Evolutionary conservation across 2,329 filamentous ascomycete genomes (phyloP), one percentile per base, ranked within the genome.

Genomic region (Dothiorella sarmentorum): DNA sequence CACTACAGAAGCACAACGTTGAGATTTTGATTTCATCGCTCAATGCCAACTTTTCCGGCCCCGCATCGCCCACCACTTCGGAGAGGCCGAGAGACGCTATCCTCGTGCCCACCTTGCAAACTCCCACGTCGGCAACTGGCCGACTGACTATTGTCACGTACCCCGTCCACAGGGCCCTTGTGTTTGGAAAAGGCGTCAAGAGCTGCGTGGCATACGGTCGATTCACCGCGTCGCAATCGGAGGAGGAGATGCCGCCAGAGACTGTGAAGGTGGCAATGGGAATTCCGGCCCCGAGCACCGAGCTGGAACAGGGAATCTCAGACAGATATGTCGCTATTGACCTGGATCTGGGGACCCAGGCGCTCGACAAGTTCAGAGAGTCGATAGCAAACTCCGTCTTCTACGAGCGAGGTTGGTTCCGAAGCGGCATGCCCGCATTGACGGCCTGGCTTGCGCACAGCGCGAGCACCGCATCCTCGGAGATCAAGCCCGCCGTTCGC

Each of bases 101-200:
- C 11, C 80, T 96, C n/a, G 87, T 90, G 17, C 91, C 91, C 4
- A 71, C 75, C 26, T 81, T 96, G 31, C 85, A 89, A 18, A 88
- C 90, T 40, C 84, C 83, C 1, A 81, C 79, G 5, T 85, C 87
- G 13, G 80, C 80, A 61, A 84, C 83, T 15, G 85, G 86, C 7
- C 80, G 85, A 61, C 81, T 85, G 59, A 85, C 85, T 11, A 82
- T 85, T 15, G 80, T 94, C 40, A 84, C 85, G 6, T 91, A 90
- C 43, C 92, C 93, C 0, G 91, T 97, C 1, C 93, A 97, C 69
- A 89, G 87, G 68, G 85, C 87, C 0, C 74, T 97, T 15, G 66
- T 97, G 9, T 82, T 96, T 7, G 86, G 85, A 0, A 82, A 89
- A 49, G 91, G 90, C 0, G 75, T 96, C 2, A 76, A 83, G 56